Evolutionary conservation across 2,329 filamentous ascomycete species (phyloP).

Genomic region (Colletotrichum truncatum): DNA sequence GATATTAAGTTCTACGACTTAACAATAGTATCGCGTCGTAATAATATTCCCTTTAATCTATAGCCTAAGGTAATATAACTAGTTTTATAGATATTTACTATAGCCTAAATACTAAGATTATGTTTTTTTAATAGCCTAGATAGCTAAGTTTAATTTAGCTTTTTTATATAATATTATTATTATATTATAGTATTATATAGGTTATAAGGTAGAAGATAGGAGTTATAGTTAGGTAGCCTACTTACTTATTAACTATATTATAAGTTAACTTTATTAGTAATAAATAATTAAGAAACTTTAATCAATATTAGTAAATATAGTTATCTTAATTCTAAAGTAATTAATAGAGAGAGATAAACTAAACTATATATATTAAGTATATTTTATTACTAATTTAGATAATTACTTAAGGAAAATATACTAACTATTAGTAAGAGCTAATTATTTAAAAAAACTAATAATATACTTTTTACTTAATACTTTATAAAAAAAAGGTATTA

Average conservation of each 20-base stretch:
- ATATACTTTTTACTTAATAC: too few species aligned
- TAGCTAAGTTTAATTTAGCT: neutral
- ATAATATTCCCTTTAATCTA: neutral
- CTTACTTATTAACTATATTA: neutral
- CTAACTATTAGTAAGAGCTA: too few species aligned
- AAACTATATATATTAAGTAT: too few species aligned
- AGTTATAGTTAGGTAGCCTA: neutral
- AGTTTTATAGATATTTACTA: neutral
- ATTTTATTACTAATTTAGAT: too few species aligned
- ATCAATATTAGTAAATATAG: too few species aligned
- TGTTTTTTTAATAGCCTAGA: neutral
- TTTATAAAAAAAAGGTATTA: too few species aligned
- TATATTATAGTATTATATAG: neutral
- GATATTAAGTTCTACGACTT: slow-evolving; percentile 16
- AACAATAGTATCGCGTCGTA: neutral
- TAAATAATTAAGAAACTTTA: too few species aligned
- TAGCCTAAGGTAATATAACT: neutral
- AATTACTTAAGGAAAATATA: too few species aligned
- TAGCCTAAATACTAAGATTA: neutral
- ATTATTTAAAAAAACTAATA: too few species aligned
- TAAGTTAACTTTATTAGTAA: too few species aligned
- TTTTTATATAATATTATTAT: neutral
- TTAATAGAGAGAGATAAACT: too few species aligned
- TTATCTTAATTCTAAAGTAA: too few species aligned
- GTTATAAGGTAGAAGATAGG: neutral